A percentile compares a stretch with the other conserved stretches of the same genome.
Evolutionary conservation across 2,329 filamentous ascomycete species (phyloP).

Genomic region (Aspergillus aculeatinus): DNA sequence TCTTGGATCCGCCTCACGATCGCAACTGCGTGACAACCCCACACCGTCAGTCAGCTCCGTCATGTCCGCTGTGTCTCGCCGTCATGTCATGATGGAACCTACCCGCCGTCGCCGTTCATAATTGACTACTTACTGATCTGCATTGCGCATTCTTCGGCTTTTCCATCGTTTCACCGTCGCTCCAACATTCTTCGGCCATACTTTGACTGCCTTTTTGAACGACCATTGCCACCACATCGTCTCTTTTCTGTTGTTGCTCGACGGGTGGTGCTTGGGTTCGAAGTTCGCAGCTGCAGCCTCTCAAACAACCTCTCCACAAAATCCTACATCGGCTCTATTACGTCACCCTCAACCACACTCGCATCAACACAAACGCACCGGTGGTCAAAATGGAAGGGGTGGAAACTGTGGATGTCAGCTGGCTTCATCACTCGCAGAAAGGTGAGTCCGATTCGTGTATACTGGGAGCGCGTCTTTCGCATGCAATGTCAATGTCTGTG

Average conservation of each 20-base stretch:
- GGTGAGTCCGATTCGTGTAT: constrained; percentile 51
- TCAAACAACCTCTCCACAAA: background rate
- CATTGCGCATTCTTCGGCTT: constrained; percentile 1
- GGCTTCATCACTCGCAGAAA: constrained; percentile 83
- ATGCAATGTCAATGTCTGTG: background rate
- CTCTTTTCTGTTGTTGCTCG: background rate
- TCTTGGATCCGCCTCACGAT: background rate
- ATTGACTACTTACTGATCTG: constrained; percentile 2
- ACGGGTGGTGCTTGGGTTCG: background rate
- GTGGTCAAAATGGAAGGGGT: constrained; percentile 69
- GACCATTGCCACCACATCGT: background rate
- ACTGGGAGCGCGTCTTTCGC: background rate
- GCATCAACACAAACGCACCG: background rate
- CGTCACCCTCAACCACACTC: background rate
- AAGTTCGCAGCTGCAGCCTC: background rate
- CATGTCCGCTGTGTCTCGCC: constrained; percentile 21
- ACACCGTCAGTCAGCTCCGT: background rate
- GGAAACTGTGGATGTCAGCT: constrained; percentile 82
- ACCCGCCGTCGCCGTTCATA: constrained; percentile 14
- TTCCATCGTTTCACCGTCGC: background rate
- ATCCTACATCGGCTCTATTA: background rate
- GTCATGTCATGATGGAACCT: constrained; percentile 19
- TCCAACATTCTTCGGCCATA: background rate
- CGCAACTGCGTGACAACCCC: background rate
- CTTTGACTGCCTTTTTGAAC: background rate